A percentile compares a stretch with the other conserved stretches of the same genome.
Evolutionary conservation across 257 asterid genomes (phyloP).

Genomic region (Solanum lycopersicoides): DNA sequence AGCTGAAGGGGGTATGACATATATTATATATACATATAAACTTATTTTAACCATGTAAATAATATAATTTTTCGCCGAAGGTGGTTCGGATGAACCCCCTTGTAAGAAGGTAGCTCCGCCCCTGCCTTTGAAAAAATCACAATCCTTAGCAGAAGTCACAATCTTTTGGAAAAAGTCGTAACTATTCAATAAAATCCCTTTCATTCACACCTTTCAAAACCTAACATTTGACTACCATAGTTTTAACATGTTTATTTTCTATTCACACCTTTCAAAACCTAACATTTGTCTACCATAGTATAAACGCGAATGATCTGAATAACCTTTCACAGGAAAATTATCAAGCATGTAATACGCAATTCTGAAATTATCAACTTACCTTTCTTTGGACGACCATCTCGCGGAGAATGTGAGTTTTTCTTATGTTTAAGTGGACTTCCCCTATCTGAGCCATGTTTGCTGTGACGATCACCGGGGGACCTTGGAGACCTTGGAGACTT

Average conservation of each 20-base stretch:
- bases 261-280: not conserved
- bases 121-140: not conserved
- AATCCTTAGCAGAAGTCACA: no score
- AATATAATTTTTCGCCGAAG: no score
- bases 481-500: slow-evolving; percentile 32
- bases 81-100: no score
- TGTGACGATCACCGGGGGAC: slow-evolving; percentile 21
- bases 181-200: no score
- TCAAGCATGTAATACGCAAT: not conserved
- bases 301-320: not conserved
- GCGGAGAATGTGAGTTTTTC: slow-evolving; percentile 31
- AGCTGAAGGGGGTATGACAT: no score
- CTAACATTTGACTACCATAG: not conserved
- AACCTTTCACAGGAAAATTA: not conserved
- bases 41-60: no score
- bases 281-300: not conserved
- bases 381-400: slow-evolving; percentile 67
- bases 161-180: no score
- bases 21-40: no score
- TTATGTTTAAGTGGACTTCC: slow-evolving; percentile 56
- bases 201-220: not conserved
- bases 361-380: slow-evolving; percentile 17
- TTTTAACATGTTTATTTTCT: fast-evolving
- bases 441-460: slow-evolving; percentile 14
- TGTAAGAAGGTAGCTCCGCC: no score